Base-by-base conservation (phyloP, 2,329 filamentous ascomycete species). In the Aureobasidium pullulans region DNA sequence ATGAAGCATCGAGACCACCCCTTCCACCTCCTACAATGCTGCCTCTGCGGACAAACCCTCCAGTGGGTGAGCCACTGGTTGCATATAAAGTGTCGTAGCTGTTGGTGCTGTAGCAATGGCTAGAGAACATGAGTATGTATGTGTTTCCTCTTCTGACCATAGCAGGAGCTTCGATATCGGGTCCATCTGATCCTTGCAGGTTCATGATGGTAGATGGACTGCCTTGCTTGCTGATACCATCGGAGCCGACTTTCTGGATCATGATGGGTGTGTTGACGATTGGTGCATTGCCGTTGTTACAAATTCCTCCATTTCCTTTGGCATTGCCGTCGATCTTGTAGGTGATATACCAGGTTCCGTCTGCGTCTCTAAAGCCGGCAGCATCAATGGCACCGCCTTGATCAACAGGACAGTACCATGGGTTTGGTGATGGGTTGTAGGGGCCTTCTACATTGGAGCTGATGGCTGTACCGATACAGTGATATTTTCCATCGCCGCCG, bases 281-380 rank as follows among this genome's bases (percentile, higher is more conserved):
- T 2, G 62, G 62, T 2, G 13, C 54, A n/a, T 54, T 42, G 39
- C 40, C 58, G 29, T 70, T 68, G 37, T 62, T 62, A 61, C 67
- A 68, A 1, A 46, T 36, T 19, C 67, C 66, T 10, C 67, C 68
- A 47, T 66, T 49, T n/a, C 68, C 68, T 5, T 62, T 47, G 13
- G 64, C 50, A 58, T 70, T 68, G 16, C 63, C 67, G 58, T 70
- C 68, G 48, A 68, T 61, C 53, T 70, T 70, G 63, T 69, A 70
- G 11, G 66, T 57, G 9, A 66, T 56, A 29, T 65, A 70, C 57
- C 66, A 62, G 7, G 57, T 61, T 13, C 63, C 63, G 48, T 66
- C 63, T 11, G 39, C 50, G 49, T 70, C 67, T 29, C 40, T 19
- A 62, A 70, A 70, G 29, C 63, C 64, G 6, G 64, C 62, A 13